Evolutionary conservation across 768 basidiomycete species (phyloP).

Genomic region (Candolleomyces efflorescens): DNA sequence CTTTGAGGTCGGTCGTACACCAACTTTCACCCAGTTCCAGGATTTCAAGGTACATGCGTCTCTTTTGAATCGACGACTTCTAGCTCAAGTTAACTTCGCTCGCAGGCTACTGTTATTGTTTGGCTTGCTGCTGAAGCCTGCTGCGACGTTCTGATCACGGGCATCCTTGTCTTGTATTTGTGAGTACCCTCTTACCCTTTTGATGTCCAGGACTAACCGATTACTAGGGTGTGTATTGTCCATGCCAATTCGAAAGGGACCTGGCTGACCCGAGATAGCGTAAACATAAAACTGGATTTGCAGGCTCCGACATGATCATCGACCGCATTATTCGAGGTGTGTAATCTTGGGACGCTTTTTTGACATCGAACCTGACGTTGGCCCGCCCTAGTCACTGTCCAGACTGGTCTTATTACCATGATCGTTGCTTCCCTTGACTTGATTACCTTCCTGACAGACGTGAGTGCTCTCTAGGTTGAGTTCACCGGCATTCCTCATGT

Average conservation of each 20-base stretch:
- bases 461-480: conserved; percentile 6
- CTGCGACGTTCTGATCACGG: conserved; percentile 12
- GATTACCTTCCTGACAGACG: conserved; percentile 18
- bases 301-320: conserved; percentile 16
- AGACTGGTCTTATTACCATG: conserved; percentile 18
- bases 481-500: neutral
- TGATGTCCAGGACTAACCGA: neutral
- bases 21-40: conserved; percentile 11
- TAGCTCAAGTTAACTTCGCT: neutral
- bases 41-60: conserved; percentile 8
- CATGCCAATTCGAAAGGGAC: neutral
- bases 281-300: conserved; percentile 19
- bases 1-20: conserved; percentile 7
- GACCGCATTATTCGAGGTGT: conserved; percentile 21
- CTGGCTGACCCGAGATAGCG: conserved; percentile 7
- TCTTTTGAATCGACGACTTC: neutral
- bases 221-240: conserved; percentile 2
- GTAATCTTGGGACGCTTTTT: neutral
- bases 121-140: conserved; percentile 11
- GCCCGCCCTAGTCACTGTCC: conserved; percentile 16
- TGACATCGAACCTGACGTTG: neutral
- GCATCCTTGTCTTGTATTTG: conserved; percentile 13
- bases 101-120: conserved; percentile 10
- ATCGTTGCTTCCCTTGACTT: conserved; percentile 16
- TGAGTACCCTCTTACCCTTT: neutral